A percentile compares a stretch with the other conserved stretches of the same genome.
Evolutionary conservation across 2,329 filamentous ascomycete genomes (phyloP).

Genomic region (Zasmidium citrigriseum): DNA sequence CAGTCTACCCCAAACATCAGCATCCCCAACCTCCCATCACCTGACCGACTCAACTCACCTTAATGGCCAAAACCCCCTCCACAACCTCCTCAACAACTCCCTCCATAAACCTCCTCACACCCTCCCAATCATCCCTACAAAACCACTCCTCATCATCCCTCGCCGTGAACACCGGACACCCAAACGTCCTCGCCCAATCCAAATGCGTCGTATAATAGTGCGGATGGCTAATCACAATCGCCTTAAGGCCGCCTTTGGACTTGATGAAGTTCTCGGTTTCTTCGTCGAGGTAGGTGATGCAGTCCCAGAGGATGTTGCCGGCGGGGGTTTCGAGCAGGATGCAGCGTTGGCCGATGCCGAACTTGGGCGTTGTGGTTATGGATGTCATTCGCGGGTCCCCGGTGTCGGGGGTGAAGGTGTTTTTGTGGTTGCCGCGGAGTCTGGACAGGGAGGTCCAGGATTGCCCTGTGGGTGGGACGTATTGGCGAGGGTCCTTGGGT

Average conservation of each 20-base stretch:
- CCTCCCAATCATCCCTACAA: constrained; percentile 47
- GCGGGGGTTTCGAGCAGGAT: constrained; percentile 65
- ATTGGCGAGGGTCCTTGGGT: constrained; percentile 63
- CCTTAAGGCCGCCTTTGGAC: constrained; percentile 64
- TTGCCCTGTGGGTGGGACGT: constrained; percentile 65
- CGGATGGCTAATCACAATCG: constrained; percentile 67
- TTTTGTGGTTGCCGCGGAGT: constrained; percentile 47
- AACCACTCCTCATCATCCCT: constrained; percentile 68
- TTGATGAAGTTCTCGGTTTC: constrained; percentile 62
- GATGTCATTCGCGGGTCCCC: constrained; percentile 48
- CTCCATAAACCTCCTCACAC: constrained; percentile 48
- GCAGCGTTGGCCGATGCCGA: constrained; percentile 75
- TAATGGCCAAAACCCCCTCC: constrained; percentile 61
- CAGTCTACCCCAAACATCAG: constrained; percentile 32
- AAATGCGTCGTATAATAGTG: constrained; percentile 80
- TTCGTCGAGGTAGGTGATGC: constrained; percentile 68
- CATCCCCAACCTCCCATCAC: too few relatives aligned
- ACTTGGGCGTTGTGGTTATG: constrained; percentile 47
- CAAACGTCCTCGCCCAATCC: constrained; percentile 70
- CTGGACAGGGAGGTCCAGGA: constrained; percentile 62
- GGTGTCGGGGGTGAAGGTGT: constrained; percentile 54
- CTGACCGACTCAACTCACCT: constrained; percentile 50
- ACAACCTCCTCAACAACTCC: constrained; percentile 37
- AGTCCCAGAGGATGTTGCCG: constrained; percentile 81
- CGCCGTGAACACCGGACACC: constrained; percentile 69